Base-by-base conservation (phyloP, 2,329 filamentous ascomycete genomes). In the Ophiocordyceps sinensis region DNA sequence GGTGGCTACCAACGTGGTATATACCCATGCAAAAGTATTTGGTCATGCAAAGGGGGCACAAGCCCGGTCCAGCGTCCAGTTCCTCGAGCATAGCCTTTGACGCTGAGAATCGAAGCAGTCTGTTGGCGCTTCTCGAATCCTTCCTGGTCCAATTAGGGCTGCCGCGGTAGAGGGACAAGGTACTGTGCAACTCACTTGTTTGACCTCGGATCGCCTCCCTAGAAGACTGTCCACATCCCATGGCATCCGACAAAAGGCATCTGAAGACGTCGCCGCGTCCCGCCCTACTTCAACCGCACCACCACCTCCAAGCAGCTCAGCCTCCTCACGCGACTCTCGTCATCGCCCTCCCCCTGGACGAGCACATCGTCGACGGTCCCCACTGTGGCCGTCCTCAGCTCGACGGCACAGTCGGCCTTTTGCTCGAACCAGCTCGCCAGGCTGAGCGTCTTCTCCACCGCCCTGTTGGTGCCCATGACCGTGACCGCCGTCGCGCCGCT, bases 281-380 rank as follows among this genome's bases (percentile, higher is more conserved):
- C 31, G 11, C 14, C 12, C 40, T 31, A 73, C 48, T 62, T 65
- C 29, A 71, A 56, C 41, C 58, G 58, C 34, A 76, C 62, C 7
- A 58, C 61, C 10, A 69, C 64, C 52, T 75, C 70, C 29, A 76
- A 51, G 30, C 62, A 68, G 47, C 70, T 75, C 42, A 75, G 48
- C 54, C 65, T 67, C 46, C 72, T 60, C 14, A 67, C 51, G 15
- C 72, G 55, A 23, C 55, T 65, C 40, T 60, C 57, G 29, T 61
- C 56, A 38, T 61, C 62, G 1, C 58, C 61, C 1, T 58, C 64
- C 1, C 57, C 62, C 17, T 60, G 61, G 1, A 53, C 53, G 13
- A 77, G 62, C 28, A 85, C 62, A 55, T 85, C 81, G 52, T 87
- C 82, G 36, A 85, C 67, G 3, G 77, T 73, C n/a, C 66, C 67